phyloP scores from a whole-genome alignment of 768 basidiomycete genomes.

The Hypholoma fasciculare region DNA sequence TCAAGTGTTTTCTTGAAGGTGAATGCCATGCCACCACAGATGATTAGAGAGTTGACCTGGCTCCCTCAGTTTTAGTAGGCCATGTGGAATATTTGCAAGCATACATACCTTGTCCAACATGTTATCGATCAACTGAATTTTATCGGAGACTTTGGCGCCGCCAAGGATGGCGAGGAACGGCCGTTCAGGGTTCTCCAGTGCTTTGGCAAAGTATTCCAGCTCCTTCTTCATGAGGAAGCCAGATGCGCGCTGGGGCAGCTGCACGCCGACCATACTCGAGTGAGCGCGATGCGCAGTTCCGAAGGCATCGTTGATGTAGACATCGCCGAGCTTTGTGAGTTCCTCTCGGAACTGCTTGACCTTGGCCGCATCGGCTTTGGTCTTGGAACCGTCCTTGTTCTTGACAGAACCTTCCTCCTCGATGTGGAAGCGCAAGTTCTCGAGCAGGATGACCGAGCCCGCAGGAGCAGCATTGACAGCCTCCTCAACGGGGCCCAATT shows the following conservation, averaged over 20 bases:
- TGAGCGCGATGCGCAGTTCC: constrained; percentile 98
- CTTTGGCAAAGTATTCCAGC: constrained; percentile 98
- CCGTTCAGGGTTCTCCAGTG: constrained; percentile 88
- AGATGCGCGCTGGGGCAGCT: constrained; percentile 88
- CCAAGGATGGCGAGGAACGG: constrained; percentile 99
- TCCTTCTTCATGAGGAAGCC: constrained; percentile 99
- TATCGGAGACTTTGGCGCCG: constrained; percentile 98
- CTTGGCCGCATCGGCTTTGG: constrained; percentile 83
- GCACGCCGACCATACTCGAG: constrained; percentile 97
- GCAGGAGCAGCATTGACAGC: constrained; percentile 63
- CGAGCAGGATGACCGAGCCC: constrained; percentile 85
- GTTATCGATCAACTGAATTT: constrained; percentile 98
- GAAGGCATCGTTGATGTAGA: constrained; percentile 99
- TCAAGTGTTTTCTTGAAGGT: constrained; percentile 97
- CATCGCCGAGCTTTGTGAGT: constrained; percentile 90
- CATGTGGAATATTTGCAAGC: not conserved
- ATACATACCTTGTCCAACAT: constrained; percentile 91
- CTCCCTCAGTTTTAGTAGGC: not conserved
- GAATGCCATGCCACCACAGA: constrained; percentile 98
- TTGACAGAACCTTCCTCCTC: constrained; percentile 96
- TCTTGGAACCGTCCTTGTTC: constrained; percentile 93
- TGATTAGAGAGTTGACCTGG: constrained; percentile 92
- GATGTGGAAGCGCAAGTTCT: constrained; percentile 98
- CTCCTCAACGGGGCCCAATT: constrained; percentile 83
- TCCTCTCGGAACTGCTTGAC: constrained; percentile 84